phyloP scores from a whole-genome alignment of 2,329 filamentous ascomycete genomes.

The Sporothrix globosa region DNA sequence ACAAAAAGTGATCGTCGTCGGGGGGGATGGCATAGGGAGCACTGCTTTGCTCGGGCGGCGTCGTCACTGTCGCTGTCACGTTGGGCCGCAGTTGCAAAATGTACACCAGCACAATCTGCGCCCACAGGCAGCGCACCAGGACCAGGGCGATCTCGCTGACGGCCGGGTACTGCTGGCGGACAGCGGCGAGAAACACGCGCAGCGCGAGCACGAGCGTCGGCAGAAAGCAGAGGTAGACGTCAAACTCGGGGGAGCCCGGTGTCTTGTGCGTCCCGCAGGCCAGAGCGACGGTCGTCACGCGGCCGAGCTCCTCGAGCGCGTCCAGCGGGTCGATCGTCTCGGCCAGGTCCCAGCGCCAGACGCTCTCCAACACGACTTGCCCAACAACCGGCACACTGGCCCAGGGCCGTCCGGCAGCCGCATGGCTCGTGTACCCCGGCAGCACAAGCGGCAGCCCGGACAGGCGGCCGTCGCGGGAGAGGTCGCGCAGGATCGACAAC shows the following conservation, averaged over 20 bases:
- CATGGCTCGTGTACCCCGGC: background rate
- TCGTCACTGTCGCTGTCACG: background rate
- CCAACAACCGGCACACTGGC: background rate
- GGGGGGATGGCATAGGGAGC: no score
- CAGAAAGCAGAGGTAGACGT: conserved; percentile 24
- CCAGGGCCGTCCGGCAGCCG: background rate
- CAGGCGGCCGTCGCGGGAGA: conserved; percentile 1
- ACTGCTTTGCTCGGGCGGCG: no score
- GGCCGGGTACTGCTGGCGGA: conserved; percentile 8
- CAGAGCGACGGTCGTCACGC: conserved; percentile 9
- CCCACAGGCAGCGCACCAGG: conserved; percentile 28
- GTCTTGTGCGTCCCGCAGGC: conserved; percentile 20
- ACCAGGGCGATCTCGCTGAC: conserved; percentile 1
- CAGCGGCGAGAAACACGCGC: background rate
- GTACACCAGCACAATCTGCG: conserved; percentile 22
- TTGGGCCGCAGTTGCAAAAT: conserved; percentile 27
- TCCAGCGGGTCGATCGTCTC: conserved; percentile 14
- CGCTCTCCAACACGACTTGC: background rate
- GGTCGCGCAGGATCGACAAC: conserved; percentile 2
- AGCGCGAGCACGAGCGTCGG: conserved; percentile 25
- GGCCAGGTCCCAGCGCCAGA: conserved; percentile 16
- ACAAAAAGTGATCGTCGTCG: background rate
- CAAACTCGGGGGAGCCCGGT: conserved; percentile 14
- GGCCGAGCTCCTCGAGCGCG: conserved; percentile 18
- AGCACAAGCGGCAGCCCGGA: conserved; percentile 10